These are phyloP conservation scores for Bothriochloa decipiens DNA, from an alignment of 176 grass and related monocot species.

Conservation along the genomic window DNA sequence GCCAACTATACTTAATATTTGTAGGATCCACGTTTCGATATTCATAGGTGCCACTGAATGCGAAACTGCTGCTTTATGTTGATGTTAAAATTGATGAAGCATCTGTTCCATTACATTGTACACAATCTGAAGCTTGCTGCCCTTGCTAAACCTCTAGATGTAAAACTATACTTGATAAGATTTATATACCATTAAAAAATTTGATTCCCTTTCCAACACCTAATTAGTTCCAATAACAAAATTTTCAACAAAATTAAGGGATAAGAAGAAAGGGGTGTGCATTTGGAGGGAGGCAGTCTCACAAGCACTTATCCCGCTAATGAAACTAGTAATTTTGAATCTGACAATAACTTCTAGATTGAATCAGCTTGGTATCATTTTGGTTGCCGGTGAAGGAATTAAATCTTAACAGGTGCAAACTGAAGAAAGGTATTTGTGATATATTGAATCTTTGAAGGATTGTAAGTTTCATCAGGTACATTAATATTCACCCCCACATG, in stretches of 20 bases:
- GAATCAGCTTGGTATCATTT: neutral
- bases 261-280: neutral
- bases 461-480: neutral
- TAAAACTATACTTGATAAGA: neutral
- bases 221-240: neutral
- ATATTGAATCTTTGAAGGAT: neutral
- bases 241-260: neutral
- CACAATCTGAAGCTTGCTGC: neutral
- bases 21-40: neutral
- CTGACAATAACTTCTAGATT: neutral
- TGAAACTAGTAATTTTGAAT: neutral
- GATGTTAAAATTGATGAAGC: neutral
- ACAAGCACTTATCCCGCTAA: neutral
- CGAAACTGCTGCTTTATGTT: neutral
- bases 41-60: neutral
- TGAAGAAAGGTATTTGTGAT: conserved; percentile 4
- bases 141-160: neutral
- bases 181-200: neutral
- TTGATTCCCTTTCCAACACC: neutral
- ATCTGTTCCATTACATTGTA: neutral
- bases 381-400: neutral
- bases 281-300: neutral
- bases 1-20: neutral
- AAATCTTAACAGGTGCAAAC: neutral
- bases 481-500: neutral